phyloP scores from a whole-genome alignment of 1,284 basidiomycete species.

The Trametes versicolor region DNA sequence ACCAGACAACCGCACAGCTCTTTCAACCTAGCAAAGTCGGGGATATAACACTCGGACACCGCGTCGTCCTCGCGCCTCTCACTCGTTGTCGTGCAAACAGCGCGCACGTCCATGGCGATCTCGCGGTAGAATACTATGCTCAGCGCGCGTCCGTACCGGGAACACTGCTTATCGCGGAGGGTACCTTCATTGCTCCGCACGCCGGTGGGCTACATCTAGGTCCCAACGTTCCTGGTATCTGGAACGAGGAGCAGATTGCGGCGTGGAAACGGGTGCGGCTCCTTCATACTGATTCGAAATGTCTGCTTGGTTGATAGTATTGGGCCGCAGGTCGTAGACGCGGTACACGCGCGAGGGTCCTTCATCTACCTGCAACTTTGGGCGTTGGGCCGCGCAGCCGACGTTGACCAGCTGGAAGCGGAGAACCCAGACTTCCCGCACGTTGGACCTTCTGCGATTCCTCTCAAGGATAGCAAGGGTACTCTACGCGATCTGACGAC shows the following conservation, averaged over 20 bases:
- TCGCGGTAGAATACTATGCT: constrained; percentile 55
- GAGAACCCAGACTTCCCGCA: constrained; percentile 48
- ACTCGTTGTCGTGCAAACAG: constrained; percentile 50
- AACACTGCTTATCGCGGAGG: constrained; percentile 60
- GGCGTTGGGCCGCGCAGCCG: constrained; percentile 54
- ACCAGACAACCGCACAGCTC: constrained; percentile 40
- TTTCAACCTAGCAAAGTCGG: constrained; percentile 58
- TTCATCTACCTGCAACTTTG: constrained; percentile 57
- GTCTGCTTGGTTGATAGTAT: neutral
- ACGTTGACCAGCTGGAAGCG: constrained; percentile 37
- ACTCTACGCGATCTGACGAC: constrained; percentile 38
- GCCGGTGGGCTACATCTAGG: constrained; percentile 46
- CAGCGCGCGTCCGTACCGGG: constrained; percentile 56
- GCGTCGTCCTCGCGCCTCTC: constrained; percentile 59
- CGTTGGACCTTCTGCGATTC: constrained; percentile 51
- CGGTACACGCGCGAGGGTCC: constrained; percentile 46
- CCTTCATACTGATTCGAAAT: neutral
- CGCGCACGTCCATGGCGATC: constrained; percentile 39
- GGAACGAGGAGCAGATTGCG: constrained; percentile 52
- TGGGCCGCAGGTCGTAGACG: constrained; percentile 37
- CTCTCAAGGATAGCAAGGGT: constrained; percentile 48
- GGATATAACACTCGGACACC: constrained; percentile 50
- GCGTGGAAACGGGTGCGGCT: constrained; percentile 55
- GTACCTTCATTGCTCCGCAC: constrained; percentile 50
- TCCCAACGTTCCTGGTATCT: constrained; percentile 52